Evolutionary conservation across 129 eudicot genomes (phyloP).

Genomic region (Flaveria brownii): DNA sequence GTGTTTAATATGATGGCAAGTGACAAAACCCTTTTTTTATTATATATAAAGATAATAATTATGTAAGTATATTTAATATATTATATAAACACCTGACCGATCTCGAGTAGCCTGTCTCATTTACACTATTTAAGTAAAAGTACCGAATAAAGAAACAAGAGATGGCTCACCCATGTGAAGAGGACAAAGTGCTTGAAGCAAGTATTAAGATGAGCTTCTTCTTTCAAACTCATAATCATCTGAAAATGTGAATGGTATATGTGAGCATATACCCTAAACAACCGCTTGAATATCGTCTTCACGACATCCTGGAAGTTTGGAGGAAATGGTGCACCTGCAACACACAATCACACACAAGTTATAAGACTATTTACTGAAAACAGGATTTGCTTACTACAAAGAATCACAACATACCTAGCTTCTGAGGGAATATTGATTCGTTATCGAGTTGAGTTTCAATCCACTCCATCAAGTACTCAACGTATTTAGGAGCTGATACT

Average conservation of each 20-base stretch:
- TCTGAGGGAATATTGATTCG: constrained; percentile 59
- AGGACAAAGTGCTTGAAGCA: constrained; percentile 75
- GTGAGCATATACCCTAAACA: constrained; percentile 68
- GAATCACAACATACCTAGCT: constrained; percentile 44
- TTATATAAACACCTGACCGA: no score
- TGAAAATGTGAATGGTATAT: constrained; percentile 69
- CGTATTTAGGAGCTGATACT: constrained; percentile 40
- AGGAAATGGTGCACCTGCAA: constrained; percentile 66
- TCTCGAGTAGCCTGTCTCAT: no score
- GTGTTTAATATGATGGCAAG: no score
- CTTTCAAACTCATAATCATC: constrained; percentile 38
- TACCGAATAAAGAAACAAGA: not conserved
- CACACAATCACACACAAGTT: not conserved
- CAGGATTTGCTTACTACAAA: not conserved
- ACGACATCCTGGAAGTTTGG: constrained; percentile 59
- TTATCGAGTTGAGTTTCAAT: constrained; percentile 61
- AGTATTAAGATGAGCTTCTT: constrained; percentile 61
- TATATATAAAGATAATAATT: no score
- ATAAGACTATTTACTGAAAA: not conserved
- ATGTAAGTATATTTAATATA: no score
- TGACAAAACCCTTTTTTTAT: no score
- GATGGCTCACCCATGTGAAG: constrained; percentile 58
- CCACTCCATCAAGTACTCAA: constrained; percentile 59
- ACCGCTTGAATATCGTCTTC: constrained; percentile 43
- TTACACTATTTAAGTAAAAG: not conserved